phyloP scores from a whole-genome alignment of 1,284 basidiomycete species.

The Cutaneotrichosporon sp. region DNA sequence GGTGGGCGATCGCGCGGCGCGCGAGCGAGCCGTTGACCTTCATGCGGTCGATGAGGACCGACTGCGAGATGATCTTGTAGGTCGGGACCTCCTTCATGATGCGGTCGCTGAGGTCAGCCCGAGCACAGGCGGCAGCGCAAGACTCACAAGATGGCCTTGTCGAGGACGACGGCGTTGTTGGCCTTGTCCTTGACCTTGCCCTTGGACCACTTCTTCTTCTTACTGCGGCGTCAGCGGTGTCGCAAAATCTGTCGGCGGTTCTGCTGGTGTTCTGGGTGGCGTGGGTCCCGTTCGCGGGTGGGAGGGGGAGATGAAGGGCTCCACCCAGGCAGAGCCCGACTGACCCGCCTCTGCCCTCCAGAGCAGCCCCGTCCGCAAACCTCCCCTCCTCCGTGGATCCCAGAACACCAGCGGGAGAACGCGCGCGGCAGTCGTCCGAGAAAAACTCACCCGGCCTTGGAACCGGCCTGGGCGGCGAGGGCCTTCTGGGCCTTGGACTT shows the following conservation, averaged over 20 bases:
- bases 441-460: constrained; percentile 52
- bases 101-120: constrained; percentile 76
- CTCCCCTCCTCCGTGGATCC: no score
- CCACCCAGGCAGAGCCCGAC: no score
- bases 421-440: not conserved
- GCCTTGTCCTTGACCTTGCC: constrained; percentile 99
- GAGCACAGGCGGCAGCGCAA: not conserved
- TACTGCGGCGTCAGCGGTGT: constrained; percentile 52
- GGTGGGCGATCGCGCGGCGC: constrained; percentile 86
- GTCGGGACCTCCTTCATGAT: constrained; percentile 99
- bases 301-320: no score
- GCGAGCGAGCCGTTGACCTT: constrained; percentile 91
- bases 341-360: no score
- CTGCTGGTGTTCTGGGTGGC: not conserved
- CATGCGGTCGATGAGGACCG: constrained; percentile 92
- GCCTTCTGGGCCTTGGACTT: constrained; percentile 55
- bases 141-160: constrained; percentile 65
- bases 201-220: constrained; percentile 99
- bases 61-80: constrained; percentile 98
- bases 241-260: not conserved
- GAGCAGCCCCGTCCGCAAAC: no score
- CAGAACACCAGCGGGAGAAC: no score
- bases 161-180: constrained; percentile 80
- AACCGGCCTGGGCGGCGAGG: constrained; percentile 55
- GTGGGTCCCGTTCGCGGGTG: no score